These are phyloP conservation scores for Leccinum barrowsii DNA, from an alignment of 768 basidiomycete species.

Conservation along the genomic window DNA sequence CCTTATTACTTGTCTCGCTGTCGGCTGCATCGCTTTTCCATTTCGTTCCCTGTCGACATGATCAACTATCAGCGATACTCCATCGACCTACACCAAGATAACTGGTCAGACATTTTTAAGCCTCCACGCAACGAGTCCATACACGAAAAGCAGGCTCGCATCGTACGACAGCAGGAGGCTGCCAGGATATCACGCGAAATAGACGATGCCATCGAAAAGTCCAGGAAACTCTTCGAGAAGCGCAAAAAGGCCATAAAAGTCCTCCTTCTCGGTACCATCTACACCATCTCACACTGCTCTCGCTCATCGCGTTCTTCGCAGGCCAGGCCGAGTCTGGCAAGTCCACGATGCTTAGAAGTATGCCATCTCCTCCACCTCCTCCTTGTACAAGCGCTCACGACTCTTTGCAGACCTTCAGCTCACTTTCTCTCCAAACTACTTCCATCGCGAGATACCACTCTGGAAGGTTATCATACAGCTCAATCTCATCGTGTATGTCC, in stretches of 20 bases:
- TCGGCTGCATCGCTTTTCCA: background rate
- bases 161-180: constrained; percentile 23
- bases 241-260: constrained; percentile 30
- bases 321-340: constrained; percentile 32
- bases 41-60: background rate
- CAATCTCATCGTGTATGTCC: constrained; percentile 57
- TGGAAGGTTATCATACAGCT: constrained; percentile 69
- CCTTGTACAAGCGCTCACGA: background rate
- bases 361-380: background rate
- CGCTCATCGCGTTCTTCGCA: background rate
- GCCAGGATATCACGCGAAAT: constrained; percentile 24
- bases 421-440: constrained; percentile 58
- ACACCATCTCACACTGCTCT: background rate
- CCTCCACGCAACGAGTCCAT: constrained; percentile 15
- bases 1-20: background rate
- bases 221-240: constrained; percentile 18
- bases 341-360: constrained; percentile 31
- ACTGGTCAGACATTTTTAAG: constrained; percentile 24
- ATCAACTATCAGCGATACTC: background rate
- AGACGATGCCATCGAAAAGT: constrained; percentile 28
- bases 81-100: constrained; percentile 5
- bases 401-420: constrained; percentile 58
- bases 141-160: constrained; percentile 1
- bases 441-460: constrained; percentile 51
- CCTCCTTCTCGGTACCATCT: constrained; percentile 22